Base-by-base conservation (phyloP, 352 stramenopile genomes). In the Peronospora tabacina region DNA sequence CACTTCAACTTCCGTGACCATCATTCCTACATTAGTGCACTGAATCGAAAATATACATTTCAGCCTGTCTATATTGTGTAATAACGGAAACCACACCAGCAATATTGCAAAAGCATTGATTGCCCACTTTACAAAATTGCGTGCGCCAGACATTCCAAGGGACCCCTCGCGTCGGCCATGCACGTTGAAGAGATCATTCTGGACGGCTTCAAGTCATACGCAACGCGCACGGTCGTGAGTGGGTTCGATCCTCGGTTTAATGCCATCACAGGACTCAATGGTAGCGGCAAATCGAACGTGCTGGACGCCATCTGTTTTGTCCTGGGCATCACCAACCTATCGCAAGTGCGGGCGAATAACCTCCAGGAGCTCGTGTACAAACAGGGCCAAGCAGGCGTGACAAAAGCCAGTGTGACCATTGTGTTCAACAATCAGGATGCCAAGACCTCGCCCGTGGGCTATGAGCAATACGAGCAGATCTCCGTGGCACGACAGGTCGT, bases 151-250 rank as follows among this genome's bases (percentile, higher is more conserved):
- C 13, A 8, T 32, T 15, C 29, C 29, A 51, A 32, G 30, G 22
- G 3, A 26, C 5, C 9, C 9, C 22, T 22, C 8, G 13, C 26
- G 24, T 15, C 20, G 20, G 24, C 20, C 40, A 99, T 99, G 97
- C 87, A 97, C 68, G 97, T 99, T 63, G 90, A 99, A 69, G 94
- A 99, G 81, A 97, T 99, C 63, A 97, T 99, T 52, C 87, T 99
- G 55, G 97, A 99, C 68, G 97, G 97, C 10, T 99, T 99, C 85
- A 99, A 99, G 85, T 98, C 94, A 60, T 99, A 99, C 75, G 96
- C 97, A 51, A 97, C 90, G 63, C 85, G 95, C 54, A 99, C 96
- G 24, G 95, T 99, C 15, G 90, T 99, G 59, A 96, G 93, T 45
- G 96, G 96, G 34, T 99, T 99, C 64, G 97, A 99, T 68, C 87